These are phyloP conservation scores for Ustilago crameri DNA, from an alignment of 1,284 basidiomycete species.

Conservation along the genomic window DNA sequence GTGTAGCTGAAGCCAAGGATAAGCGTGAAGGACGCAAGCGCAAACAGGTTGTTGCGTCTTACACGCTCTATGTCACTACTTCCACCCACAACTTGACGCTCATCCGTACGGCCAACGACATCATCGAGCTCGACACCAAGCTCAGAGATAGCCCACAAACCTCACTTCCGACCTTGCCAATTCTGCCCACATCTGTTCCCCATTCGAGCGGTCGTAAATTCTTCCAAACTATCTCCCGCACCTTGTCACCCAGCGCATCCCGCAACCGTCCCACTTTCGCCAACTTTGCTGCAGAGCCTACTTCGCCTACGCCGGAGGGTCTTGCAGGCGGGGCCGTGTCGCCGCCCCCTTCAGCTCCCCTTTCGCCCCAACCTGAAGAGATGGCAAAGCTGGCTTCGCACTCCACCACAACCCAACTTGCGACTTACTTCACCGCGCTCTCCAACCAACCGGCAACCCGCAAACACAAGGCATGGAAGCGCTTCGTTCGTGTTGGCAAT, in stretches of 20 bases:
- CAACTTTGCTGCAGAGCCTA: constrained; percentile 34
- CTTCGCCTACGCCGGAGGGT: constrained; percentile 20
- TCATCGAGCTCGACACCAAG: constrained; percentile 80
- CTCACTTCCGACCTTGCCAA: constrained; percentile 39
- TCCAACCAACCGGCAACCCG: constrained; percentile 77
- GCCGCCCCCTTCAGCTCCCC: constrained; percentile 42
- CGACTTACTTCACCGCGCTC: constrained; percentile 80
- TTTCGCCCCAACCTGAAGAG: constrained; percentile 26
- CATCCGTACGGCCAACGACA: constrained; percentile 78
- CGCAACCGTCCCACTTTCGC: constrained; percentile 26
- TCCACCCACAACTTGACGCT: constrained; percentile 88
- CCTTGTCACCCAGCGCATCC: constrained; percentile 48
- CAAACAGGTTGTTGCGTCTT: constrained; percentile 64
- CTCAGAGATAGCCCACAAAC: constrained; percentile 68
- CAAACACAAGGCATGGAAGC: constrained; percentile 79
- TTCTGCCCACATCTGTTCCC: constrained; percentile 25
- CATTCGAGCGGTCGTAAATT: constrained; percentile 45
- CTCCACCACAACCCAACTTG: constrained; percentile 70
- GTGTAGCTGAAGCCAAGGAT: constrained; percentile 74
- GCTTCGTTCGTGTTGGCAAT: constrained; percentile 83
- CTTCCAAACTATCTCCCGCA: constrained; percentile 59
- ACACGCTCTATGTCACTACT: constrained; percentile 72
- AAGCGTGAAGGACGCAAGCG: constrained; percentile 46
- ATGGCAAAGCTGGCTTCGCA: constrained; percentile 27
- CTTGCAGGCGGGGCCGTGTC: constrained; percentile 13